Base-by-base conservation (phyloP, 148 eudicot genomes). In the Tetragonia tetragonoides region DNA sequence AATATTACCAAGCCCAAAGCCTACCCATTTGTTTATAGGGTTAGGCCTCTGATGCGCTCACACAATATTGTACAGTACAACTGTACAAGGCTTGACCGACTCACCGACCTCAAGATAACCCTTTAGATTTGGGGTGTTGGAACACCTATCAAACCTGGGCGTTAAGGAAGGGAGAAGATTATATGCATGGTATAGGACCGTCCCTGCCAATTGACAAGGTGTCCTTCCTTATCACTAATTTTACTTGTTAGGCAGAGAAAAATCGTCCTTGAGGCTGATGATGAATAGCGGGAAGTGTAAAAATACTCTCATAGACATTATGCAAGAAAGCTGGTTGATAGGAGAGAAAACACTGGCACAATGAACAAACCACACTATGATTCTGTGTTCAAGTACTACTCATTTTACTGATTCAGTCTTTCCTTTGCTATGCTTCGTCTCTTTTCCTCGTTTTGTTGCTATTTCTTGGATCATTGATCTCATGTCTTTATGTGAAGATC, bases 401-500 rank as follows among this genome's bases (percentile, higher is more conserved):
- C 34, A 28, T 21, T 3, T 10, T 20, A 47, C 15, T 70, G 59
- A 46, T 42, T 14, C 0, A 28, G 23, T n/a, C 15, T 51, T n/a
- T n/a, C 37, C 16, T 6, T 21, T 10, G 20, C 16, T 49, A 14
- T 49, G 12, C 10, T 14, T 49, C 12, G 53, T 49, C 37, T n/a
- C 65, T 66, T 23, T 37, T 34, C 20, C 39, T 66, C n/a, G 39
- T 21, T 66, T 17, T 77, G 60, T 77, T 21, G 28, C n/a, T 60
- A 79, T 54, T 40, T 73, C 65, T 56, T 56, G 72, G 46, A 79
- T 79, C 77, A 79, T 79, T 66, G 39, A 40, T 42, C 20, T 72
- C 42, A 79, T 20, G 12, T 61, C 60, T 61, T n/a, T 17, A 3
- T 79, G 3, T 10, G 87, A 84, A 56, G 84, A 84, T 53, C 84